These are phyloP conservation scores for Euphorbia schlechtendalii DNA, from an alignment of 441 rosid species.

Conservation along the genomic window DNA sequence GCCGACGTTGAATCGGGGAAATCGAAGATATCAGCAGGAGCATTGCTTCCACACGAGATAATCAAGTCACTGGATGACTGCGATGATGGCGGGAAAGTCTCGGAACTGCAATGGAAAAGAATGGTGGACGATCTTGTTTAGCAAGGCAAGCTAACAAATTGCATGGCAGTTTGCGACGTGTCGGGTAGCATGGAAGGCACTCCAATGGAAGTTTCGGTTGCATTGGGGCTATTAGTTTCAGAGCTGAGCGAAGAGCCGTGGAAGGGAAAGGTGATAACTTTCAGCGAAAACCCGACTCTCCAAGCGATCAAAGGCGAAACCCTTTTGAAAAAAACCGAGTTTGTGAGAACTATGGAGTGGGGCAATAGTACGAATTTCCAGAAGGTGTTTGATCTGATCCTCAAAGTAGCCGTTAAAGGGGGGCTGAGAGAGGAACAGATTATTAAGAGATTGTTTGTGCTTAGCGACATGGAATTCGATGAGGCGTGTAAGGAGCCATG, in stretches of 20 bases:
- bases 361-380: conserved; percentile 20
- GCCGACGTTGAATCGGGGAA: conserved; percentile 40
- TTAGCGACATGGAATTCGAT: conserved; percentile 39
- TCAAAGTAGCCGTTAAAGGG: conserved; percentile 20
- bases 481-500: neutral
- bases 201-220: conserved; percentile 54
- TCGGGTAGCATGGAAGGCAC: conserved; percentile 37
- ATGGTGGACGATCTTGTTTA: conserved; percentile 48
- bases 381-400: conserved; percentile 24
- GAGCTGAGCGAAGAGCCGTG: conserved; percentile 36
- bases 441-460: conserved; percentile 26
- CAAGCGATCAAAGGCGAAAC: conserved; percentile 34
- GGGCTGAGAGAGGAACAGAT: conserved; percentile 19
- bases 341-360: conserved; percentile 25
- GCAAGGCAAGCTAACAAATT: conserved; percentile 41
- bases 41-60: conserved; percentile 65
- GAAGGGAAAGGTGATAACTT: conserved; percentile 40
- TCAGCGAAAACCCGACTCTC: conserved; percentile 36
- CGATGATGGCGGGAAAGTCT: conserved; percentile 35
- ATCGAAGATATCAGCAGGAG: conserved; percentile 54
- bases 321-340: conserved; percentile 26
- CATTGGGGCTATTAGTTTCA: conserved; percentile 49
- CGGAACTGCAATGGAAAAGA: conserved; percentile 60
- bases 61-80: conserved; percentile 27
- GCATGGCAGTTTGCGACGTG: conserved; percentile 51